Evolutionary conservation across 805 yeast species (phyloP).

Genomic region (Metschnikowia borealis): DNA sequence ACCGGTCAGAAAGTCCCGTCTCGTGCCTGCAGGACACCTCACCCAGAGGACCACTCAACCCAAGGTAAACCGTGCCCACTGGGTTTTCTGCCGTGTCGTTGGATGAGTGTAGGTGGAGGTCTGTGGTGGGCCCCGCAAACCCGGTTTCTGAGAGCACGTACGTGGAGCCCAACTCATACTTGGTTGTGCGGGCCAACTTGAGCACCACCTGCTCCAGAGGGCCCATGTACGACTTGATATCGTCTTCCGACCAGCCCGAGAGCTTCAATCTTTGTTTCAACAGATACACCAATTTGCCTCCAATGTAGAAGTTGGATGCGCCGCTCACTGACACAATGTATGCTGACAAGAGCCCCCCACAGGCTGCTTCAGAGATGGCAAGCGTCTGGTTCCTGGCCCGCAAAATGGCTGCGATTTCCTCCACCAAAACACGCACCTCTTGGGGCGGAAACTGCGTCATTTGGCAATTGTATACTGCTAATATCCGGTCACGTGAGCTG

Average conservation of each 20-base stretch:
- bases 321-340: conserved; percentile 81
- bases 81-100: conserved; percentile 23
- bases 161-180: conserved; percentile 78
- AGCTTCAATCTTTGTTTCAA: conserved; percentile 68
- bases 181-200: conserved; percentile 71
- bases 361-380: conserved; percentile 83
- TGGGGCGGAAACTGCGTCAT: conserved; percentile 54
- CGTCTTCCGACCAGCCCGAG: conserved; percentile 74
- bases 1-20: conserved; percentile 51
- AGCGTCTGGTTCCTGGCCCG: conserved; percentile 55
- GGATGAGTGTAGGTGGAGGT: conserved; percentile 33
- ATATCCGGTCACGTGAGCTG: too few species aligned
- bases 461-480: background rate
- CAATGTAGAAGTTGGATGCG: conserved; percentile 78
- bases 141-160: conserved; percentile 84
- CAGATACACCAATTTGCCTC: conserved; percentile 79
- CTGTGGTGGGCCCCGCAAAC: conserved; percentile 71
- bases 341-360: conserved; percentile 83
- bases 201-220: conserved; percentile 74
- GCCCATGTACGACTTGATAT: conserved; percentile 71
- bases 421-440: conserved; percentile 48
- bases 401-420: conserved; percentile 54
- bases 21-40: conserved; percentile 43
- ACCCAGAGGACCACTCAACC: conserved; percentile 62
- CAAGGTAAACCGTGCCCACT: conserved; percentile 69